These are phyloP conservation scores for Solanum acaule DNA, from an alignment of 257 asterid species.

Conservation along the genomic window DNA sequence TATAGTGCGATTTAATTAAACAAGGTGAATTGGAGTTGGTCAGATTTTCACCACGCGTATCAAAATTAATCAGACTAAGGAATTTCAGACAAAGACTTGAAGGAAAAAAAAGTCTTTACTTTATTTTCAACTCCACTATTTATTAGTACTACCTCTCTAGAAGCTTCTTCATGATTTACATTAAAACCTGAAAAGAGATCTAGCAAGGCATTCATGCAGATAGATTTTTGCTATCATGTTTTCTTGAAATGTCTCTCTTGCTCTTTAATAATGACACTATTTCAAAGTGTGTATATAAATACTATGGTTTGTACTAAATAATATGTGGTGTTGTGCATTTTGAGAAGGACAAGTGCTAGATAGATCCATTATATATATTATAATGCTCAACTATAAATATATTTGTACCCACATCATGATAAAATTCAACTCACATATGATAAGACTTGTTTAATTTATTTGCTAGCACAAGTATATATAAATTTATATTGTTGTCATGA, in stretches of 20 bases:
- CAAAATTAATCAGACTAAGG: not conserved
- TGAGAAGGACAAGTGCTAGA: constrained; percentile 1
- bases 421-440: not conserved
- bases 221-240: not conserved
- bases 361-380: not conserved
- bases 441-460: not conserved
- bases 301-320: not conserved
- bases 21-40: not conserved
- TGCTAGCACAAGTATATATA: not conserved
- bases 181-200: constrained; percentile 4
- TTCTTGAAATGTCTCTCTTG: not conserved
- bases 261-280: not conserved
- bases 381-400: not conserved
- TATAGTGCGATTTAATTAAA: not conserved
- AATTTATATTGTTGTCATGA: not conserved
- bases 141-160: constrained; percentile 3
- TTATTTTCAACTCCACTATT: not conserved
- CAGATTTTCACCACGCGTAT: not conserved
- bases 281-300: not conserved
- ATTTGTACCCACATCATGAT: not conserved
- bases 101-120: not conserved
- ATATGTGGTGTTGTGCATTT: not conserved
- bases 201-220: constrained; percentile 4
- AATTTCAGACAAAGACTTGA: not conserved
- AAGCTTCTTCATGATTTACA: constrained; percentile 7